phyloP scores from a whole-genome alignment of 2,329 filamentous ascomycete species.

The Plectosphaerella plurivora region DNA sequence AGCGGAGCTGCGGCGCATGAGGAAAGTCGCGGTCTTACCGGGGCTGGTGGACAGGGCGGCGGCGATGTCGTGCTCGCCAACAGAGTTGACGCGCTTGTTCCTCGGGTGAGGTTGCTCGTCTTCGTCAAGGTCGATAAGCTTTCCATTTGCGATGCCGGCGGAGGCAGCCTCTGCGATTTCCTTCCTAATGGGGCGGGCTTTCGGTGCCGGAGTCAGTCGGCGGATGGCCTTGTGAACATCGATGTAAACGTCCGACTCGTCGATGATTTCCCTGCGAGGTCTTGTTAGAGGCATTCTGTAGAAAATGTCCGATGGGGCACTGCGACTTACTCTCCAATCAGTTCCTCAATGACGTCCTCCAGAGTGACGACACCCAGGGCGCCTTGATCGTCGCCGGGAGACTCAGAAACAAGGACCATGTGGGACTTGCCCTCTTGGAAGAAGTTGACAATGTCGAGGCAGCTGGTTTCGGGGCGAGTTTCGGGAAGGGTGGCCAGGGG shows the following conservation, averaged over 20 bases:
- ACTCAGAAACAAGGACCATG: constrained; percentile 93
- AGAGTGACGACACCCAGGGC: constrained; percentile 91
- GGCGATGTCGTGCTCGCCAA: constrained; percentile 30
- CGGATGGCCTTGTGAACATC: constrained; percentile 98
- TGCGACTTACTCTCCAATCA: constrained; percentile 84
- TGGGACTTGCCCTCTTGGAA: constrained; percentile 99
- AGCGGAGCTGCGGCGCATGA: constrained; percentile 54
- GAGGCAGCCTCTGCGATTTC: constrained; percentile 24
- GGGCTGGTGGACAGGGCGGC: constrained; percentile 39
- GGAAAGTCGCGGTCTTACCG: constrained; percentile 48
- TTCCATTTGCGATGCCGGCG: constrained; percentile 1
- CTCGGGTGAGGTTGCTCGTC: constrained; percentile 15
- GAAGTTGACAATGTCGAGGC: constrained; percentile 97
- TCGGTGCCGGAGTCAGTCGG: constrained; percentile 78
- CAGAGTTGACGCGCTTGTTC: constrained; percentile 26
- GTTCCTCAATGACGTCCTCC: constrained; percentile 96
- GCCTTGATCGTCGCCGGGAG: constrained; percentile 83
- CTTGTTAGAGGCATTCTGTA: too few relatives aligned
- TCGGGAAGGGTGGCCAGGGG: constrained; percentile 90
- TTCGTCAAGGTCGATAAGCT: constrained; percentile 32
- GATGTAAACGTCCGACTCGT: constrained; percentile 97
- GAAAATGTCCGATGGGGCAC: not conserved
- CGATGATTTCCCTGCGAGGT: constrained; percentile 78
- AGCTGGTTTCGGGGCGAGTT: constrained; percentile 91
- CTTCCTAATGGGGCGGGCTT: constrained; percentile 52